Evolutionary conservation across 2,329 filamentous ascomycete species (phyloP).

Genomic region (Scleromitrula shiraiana): DNA sequence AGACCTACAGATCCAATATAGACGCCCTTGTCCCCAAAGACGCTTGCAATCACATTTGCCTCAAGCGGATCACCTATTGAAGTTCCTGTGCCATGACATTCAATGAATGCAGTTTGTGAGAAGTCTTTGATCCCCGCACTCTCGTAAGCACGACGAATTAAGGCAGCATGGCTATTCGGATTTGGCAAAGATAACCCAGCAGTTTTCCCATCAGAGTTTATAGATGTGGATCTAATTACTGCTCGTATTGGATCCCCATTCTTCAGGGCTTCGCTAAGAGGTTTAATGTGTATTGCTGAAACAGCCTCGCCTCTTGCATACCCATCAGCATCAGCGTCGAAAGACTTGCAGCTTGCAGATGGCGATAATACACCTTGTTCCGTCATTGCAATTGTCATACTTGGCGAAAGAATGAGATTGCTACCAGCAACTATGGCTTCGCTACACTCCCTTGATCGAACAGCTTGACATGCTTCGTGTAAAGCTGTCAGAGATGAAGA

Average conservation of each 20-base stretch:
- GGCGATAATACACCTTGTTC: slow-evolving; percentile 8
- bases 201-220: slow-evolving; percentile 52
- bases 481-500: slow-evolving; percentile 32
- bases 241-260: slow-evolving; percentile 50
- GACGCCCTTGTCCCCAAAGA: slow-evolving; percentile 3
- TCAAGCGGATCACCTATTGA: slow-evolving; percentile 12
- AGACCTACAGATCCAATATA: slow-evolving; percentile 16
- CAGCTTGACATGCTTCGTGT: slow-evolving; percentile 23
- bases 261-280: slow-evolving; percentile 46
- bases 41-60: not conserved
- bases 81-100: slow-evolving; percentile 18
- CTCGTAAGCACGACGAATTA: slow-evolving; percentile 11
- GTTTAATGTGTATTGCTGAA: slow-evolving; percentile 49
- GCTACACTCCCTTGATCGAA: slow-evolving; percentile 12
- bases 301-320: slow-evolving; percentile 57
- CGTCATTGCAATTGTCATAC: not conserved
- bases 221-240: slow-evolving; percentile 42
- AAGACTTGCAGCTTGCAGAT: slow-evolving; percentile 35
- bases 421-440: slow-evolving; percentile 19
- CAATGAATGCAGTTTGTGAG: slow-evolving; percentile 11
- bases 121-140: slow-evolving; percentile 8
- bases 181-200: slow-evolving; percentile 47
- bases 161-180: slow-evolving; percentile 32
- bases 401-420: slow-evolving; percentile 12
- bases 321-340: slow-evolving; percentile 51